phyloP scores from a whole-genome alignment of 2,329 filamentous ascomycete genomes.

The Pestalotiopsis sp. region DNA sequence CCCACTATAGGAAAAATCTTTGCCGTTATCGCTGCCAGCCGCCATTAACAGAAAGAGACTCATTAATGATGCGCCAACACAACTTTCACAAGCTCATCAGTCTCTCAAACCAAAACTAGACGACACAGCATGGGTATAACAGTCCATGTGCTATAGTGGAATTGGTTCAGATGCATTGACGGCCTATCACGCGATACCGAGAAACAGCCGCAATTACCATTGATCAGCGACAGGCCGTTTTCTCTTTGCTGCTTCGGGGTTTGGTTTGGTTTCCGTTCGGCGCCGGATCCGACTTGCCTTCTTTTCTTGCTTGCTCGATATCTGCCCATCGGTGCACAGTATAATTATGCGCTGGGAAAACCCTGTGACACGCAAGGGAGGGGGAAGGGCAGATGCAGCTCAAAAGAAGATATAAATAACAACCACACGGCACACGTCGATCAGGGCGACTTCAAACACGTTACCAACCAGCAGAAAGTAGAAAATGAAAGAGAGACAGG shows the following conservation, averaged over 20 bases:
- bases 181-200: background rate
- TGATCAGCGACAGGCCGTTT: background rate
- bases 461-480: background rate
- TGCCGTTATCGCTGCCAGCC: no score
- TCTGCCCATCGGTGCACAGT: background rate
- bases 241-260: no score
- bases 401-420: conserved; percentile 12
- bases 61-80: no score
- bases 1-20: no score
- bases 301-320: background rate
- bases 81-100: no score
- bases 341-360: background rate
- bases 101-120: no score
- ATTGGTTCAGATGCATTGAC: no score
- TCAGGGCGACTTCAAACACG: conserved; percentile 11
- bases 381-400: background rate
- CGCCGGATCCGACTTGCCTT: conserved; percentile 3
- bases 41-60: no score
- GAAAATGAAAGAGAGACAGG: background rate
- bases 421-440: conserved; percentile 1
- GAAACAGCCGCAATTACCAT: background rate
- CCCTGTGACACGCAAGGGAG: background rate
- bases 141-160: no score
- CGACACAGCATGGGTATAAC: no score
- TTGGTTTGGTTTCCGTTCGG: background rate